Base-by-base conservation (phyloP, 345 rosid genomes). In the Sisymbrium altissimum region DNA sequence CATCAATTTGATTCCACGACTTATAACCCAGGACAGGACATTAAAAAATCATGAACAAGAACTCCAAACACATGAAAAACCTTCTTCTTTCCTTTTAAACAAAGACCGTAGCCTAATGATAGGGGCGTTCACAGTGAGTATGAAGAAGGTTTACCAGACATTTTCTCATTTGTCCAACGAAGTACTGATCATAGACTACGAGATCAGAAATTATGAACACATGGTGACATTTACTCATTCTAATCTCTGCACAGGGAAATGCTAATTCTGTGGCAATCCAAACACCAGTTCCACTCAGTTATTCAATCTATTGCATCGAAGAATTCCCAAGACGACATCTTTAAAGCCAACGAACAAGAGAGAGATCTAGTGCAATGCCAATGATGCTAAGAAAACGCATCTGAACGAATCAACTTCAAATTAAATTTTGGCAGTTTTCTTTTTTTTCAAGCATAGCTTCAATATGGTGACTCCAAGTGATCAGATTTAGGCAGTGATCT, bases 401-500 rank as follows among this genome's bases (percentile, higher is more conserved):
- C 68, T 64, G 39, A 40, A 55, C 23, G 48, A 11, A 74, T 18
- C 44, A 48, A 9, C 45, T 44, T 9, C 38, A 39, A 13, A 52
- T 21, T 12, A 52, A 52, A 49, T 21, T 45, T 32, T 19, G 3
- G 27, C 2, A 64, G 27, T 17, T 49, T 0, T 0, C 21, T 21
- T 50, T 21, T 21, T 21, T n/a, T n/a, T n/a, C 30, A 49, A 4
- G 29, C 29, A 41, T 13, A 41, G 15, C 40, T 11, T 39, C 13
- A 35, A 44, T 57, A 7, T 3, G 45, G 14, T 38, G 54, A 18
- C 52, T 15, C 15, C 27, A 57, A 70, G 7, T 61, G 3, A 64
- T 32, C 18, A 64, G 25, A 55, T 21, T 36, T 21, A 54, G 29
- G 30, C 35, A 74, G 49, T 39, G 63, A 68, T 75, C 73, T 21